phyloP scores from a whole-genome alignment of 306 rosid genomes.

The Medicago ruthenica region DNA sequence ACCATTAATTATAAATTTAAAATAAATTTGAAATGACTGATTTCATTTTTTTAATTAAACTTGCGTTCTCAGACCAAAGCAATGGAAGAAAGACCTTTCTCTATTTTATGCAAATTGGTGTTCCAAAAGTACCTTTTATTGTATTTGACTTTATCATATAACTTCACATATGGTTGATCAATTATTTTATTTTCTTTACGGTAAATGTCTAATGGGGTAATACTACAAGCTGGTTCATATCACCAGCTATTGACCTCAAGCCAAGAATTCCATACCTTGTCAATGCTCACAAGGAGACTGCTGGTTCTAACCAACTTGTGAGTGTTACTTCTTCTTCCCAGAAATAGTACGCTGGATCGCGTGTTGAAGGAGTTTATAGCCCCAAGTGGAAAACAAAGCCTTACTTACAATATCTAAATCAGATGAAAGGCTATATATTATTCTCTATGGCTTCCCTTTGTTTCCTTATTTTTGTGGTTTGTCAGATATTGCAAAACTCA shows the following conservation, averaged over 20 bases:
- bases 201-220: neutral
- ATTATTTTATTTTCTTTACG: neutral
- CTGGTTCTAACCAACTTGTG: neutral
- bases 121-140: too few relatives aligned
- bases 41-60: too few relatives aligned
- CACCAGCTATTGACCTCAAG: neutral
- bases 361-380: neutral
- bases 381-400: conserved; percentile 39
- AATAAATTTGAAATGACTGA: too few relatives aligned
- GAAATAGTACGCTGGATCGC: neutral
- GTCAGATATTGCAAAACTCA: conserved; percentile 2
- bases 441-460: neutral
- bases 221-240: neutral
- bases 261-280: neutral
- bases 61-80: too few relatives aligned
- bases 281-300: neutral
- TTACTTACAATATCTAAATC: conserved; percentile 5
- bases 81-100: too few relatives aligned
- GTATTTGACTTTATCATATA: too few relatives aligned
- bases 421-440: neutral
- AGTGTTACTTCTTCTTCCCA: neutral
- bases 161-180: neutral
- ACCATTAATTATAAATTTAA: too few relatives aligned
- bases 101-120: too few relatives aligned
- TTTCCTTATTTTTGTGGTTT: neutral